These are phyloP conservation scores for Tuber magnatum DNA, from an alignment of 495 filamentous ascomycete genomes.

Conservation along the genomic window DNA sequence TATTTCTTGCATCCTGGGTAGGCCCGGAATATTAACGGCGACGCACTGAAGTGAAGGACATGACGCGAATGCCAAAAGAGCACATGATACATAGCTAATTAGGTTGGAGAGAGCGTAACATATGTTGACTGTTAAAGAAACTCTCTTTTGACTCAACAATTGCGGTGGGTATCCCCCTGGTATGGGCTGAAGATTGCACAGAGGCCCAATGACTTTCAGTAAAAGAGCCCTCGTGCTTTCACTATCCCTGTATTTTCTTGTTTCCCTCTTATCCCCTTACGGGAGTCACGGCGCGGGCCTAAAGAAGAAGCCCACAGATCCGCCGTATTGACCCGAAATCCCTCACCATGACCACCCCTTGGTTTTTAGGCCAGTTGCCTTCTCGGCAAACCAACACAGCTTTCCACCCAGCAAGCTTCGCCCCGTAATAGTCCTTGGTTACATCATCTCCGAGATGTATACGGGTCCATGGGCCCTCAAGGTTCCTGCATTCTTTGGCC, in stretches of 20 bases:
- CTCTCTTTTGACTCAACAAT: neutral
- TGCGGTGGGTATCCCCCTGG: neutral
- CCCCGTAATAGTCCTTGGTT: constrained; percentile 56
- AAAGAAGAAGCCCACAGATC: neutral
- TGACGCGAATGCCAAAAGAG: neutral
- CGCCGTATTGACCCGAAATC: neutral
- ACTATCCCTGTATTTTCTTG: neutral
- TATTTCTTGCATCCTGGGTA: neutral
- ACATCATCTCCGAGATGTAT: constrained; percentile 65
- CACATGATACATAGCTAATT: neutral
- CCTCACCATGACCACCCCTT: neutral
- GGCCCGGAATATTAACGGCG: neutral
- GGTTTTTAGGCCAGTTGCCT: neutral
- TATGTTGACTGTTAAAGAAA: neutral
- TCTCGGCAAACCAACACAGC: constrained; percentile 47
- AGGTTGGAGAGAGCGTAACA: neutral
- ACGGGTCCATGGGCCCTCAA: constrained; percentile 43
- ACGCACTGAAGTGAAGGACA: neutral
- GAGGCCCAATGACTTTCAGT: neutral
- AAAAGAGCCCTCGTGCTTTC: neutral
- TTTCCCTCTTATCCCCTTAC: neutral
- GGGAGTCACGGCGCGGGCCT: neutral
- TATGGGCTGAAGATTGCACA: neutral
- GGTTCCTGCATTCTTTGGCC: constrained; percentile 28
- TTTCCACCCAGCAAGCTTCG: constrained; percentile 58